These are phyloP conservation scores for Aspergillus japonicus DNA, from an alignment of 2,329 filamentous ascomycete genomes.

Conservation along the genomic window DNA sequence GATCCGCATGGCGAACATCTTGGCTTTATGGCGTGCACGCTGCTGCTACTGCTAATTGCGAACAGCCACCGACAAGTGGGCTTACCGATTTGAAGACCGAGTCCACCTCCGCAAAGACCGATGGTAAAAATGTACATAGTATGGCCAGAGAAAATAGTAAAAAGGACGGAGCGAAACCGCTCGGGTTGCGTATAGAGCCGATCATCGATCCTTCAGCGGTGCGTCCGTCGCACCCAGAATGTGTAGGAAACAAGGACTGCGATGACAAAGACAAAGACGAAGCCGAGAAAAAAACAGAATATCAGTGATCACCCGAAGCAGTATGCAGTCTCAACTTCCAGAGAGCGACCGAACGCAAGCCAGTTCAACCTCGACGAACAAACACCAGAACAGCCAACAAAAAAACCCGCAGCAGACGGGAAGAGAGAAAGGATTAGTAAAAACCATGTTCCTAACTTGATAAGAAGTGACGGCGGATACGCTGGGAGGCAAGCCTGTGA, in stretches of 20 bases:
- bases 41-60: background rate
- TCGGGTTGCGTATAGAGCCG: constrained; percentile 14
- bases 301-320: background rate
- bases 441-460: background rate
- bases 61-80: background rate
- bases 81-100: constrained; percentile 40
- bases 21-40: constrained; percentile 6
- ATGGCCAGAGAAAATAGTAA: background rate
- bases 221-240: constrained; percentile 12
- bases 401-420: background rate
- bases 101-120: constrained; percentile 29
- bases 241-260: constrained; percentile 13
- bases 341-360: background rate
- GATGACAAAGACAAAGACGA: constrained; percentile 2
- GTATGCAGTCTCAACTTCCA: background rate
- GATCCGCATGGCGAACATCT: constrained; percentile 6
- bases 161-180: constrained; percentile 15
- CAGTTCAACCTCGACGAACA: background rate
- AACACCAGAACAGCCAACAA: background rate
- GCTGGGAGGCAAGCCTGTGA: background rate
- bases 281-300: too few relatives aligned
- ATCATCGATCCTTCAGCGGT: constrained; percentile 27
- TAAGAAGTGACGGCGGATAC: background rate
- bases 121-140: constrained; percentile 7
- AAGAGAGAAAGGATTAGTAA: background rate